Evolutionary conservation across 2,329 filamentous ascomycete species (phyloP).

Genomic region (Parastagonospora nodorum): DNA sequence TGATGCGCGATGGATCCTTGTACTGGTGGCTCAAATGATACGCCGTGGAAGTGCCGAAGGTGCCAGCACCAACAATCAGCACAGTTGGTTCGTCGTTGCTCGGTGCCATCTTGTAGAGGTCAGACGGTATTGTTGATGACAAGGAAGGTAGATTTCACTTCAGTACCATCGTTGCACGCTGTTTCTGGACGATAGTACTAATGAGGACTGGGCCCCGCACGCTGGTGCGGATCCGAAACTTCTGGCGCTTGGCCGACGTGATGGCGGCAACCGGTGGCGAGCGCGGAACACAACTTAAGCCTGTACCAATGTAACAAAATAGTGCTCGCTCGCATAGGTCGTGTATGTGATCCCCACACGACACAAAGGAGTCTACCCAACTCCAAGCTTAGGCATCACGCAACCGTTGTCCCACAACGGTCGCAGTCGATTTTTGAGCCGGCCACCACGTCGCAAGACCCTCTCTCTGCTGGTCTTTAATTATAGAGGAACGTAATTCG

Average conservation of each 20-base stretch:
- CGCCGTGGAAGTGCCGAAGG: constrained; percentile 70
- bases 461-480: no score
- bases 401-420: no score
- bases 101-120: background rate
- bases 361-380: no score
- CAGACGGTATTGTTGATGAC: background rate
- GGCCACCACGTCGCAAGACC: no score
- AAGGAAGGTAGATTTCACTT: background rate
- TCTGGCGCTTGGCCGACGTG: background rate
- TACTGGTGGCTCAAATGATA: constrained; percentile 62
- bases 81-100: constrained; percentile 22
- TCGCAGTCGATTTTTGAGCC: no score
- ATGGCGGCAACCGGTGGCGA: no score
- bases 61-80: constrained; percentile 68
- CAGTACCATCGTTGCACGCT: background rate
- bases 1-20: constrained; percentile 48
- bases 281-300: no score
- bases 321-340: no score
- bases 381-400: no score
- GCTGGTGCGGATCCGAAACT: constrained; percentile 4
- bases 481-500: no score
- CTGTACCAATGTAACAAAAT: no score
- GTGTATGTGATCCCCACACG: no score
- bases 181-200: background rate
- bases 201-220: background rate